Base-by-base conservation (phyloP, 2,329 filamentous ascomycete species). In the Ilyonectria destructans region DNA sequence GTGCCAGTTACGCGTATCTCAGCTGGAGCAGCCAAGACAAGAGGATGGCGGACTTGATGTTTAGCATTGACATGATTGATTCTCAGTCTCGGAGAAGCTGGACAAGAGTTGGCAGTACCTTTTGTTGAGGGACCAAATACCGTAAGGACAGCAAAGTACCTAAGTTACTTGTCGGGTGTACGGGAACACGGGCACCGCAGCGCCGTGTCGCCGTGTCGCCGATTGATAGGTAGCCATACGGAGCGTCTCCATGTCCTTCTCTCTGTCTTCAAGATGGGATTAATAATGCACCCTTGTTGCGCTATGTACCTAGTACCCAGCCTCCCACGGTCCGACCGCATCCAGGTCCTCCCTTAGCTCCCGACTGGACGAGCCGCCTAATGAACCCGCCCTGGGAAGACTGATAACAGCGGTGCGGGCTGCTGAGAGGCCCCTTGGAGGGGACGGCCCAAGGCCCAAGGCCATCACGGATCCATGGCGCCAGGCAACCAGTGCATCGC, bases 401-500 rank as follows among this genome's bases (percentile, higher is more conserved):
- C 57, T 49, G 63, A 65, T 61, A 65, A 65, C 58, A 43, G 33
- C 19, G 58, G 35, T 56, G 33, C 45, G 58, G 69, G 65, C 62
- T 64, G 43, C 55, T 58, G 62, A 43, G 40, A 43, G 7, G 8
- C 7, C 15, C 37, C 13, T n/a, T n/a, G n/a, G n/a, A n/a, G n/a
- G n/a, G n/a, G n/a, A n/a, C n/a, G n/a, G n/a, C n/a, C n/a, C 46
- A 46, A 45, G n/a, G 52, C 31, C 37, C 35, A 26, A 55, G 29
- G 49, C 58, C 45, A 65, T 21, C 23, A 23, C 4, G 23, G 23
- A 23, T 23, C 26, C 26, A 26, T 65, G 68, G 59, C 61, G 60
- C 70, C 68, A 75, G 73, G 73, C 73, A 75, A 61, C 73, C 71
- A 74, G 59, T 67, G 58, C 49, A 75, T 75, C 73, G 73, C 62